Conservation (phyloP, 208 protist species). For the Trypanosoma theileri region DNA sequence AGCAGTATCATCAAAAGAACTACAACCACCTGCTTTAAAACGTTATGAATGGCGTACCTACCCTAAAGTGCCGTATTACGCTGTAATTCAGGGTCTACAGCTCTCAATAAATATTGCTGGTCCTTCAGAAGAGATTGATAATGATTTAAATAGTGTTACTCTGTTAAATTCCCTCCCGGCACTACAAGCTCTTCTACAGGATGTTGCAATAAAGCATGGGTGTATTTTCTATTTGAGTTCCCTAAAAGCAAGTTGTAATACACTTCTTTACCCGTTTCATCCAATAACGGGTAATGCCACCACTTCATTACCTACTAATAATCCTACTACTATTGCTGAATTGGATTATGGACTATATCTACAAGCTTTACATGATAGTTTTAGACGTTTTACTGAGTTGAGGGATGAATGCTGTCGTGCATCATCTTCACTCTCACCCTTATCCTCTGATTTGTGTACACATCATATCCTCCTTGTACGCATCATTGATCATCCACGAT, state of each 20-base stretch:
- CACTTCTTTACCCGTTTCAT: conserved; percentile 20
- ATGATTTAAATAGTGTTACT: conserved; percentile 10
- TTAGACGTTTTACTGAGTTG: conserved; percentile 21
- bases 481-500: conserved; percentile 40
- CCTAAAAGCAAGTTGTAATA: conserved; percentile 4
- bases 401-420: conserved; percentile 16
- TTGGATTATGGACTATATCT: conserved; percentile 28
- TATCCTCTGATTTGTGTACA: conserved; percentile 7
- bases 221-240: conserved; percentile 44
- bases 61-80: conserved; percentile 59
- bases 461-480: conserved; percentile 53
- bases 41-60: conserved; percentile 17
- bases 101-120: conserved; percentile 36
- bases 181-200: conserved; percentile 30
- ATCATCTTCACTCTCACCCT: conserved; percentile 5
- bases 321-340: conserved; percentile 1
- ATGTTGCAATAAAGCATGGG: conserved; percentile 21
- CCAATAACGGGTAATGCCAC: neutral
- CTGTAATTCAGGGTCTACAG: conserved; percentile 36
- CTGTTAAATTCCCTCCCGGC: conserved; percentile 10
- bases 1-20: conserved; percentile 1
- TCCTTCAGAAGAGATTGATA: conserved; percentile 7
- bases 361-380: conserved; percentile 27
- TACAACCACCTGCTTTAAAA: neutral
- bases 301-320: neutral